Evolutionary conservation across 441 rosid genomes (phyloP).

Genomic region (Brassica balearica): DNA sequence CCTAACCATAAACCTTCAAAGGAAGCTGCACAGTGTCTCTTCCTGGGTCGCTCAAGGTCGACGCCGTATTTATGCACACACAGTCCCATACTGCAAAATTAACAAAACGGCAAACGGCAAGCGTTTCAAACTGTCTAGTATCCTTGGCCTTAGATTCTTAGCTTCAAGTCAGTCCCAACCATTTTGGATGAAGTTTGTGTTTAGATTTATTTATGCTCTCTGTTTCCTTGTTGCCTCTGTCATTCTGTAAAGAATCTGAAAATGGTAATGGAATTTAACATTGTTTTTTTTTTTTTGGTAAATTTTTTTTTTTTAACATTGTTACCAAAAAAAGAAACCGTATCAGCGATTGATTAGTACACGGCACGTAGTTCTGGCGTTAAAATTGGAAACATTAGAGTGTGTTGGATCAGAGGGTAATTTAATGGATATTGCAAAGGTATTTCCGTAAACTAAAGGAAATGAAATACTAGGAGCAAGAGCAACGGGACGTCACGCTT

Average conservation of each 20-base stretch:
- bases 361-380: slow-evolving; percentile 17
- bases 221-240: no score
- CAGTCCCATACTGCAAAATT: not conserved
- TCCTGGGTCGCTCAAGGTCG: not conserved
- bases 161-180: no score
- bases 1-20: not conserved
- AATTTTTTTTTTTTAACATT: no score
- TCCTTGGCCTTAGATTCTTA: no score
- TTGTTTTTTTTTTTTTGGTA: no score
- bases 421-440: not conserved
- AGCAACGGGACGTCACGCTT: slow-evolving; percentile 38
- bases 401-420: not conserved
- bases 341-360: not conserved
- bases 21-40: not conserved
- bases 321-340: not conserved
- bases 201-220: no score
- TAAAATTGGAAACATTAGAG: not conserved
- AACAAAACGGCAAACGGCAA: not conserved
- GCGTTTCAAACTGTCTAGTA: no score
- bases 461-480: slow-evolving; percentile 25
- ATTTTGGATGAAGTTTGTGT: no score
- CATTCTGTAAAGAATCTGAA: no score
- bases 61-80: not conserved
- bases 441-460: not conserved
- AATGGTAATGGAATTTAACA: no score